Evolutionary conservation across 176 grass and related monocot species (phyloP), one percentile per base, ranked within the genome.

Genomic region (Oryza brachyantha): DNA sequence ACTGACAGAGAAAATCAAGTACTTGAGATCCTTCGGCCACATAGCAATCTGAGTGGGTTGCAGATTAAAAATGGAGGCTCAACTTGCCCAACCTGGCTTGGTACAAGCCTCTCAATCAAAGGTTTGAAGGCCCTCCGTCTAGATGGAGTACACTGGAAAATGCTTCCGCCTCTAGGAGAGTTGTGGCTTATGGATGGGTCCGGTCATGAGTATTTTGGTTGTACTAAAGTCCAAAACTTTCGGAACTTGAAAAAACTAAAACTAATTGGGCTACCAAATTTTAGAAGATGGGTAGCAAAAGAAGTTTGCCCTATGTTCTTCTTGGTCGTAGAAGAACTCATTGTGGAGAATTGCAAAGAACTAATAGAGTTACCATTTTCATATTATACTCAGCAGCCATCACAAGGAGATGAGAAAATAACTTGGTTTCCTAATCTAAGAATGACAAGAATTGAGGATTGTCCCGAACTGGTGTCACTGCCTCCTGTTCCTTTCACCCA

Each of bases 391-490:
- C 2, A 48, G 0, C 0, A 5, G 5, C n/a, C 7, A 5, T 7
- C 0, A 11, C 22, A 36, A 3, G 3, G 14, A 5, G 48, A 60
- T 39, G 38, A 0, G 17, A 25, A 0, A 3, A 4, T 4, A 11
- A 17, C 0, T 13, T 26, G 2, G 6, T 19, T 45, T 72, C 79
- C 39, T 4, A 48, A 2, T 0, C 21, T 72, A 3, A 4, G 1
- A 1, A 0, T 5, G 12, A 0, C 62, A 0, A 0, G 0, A 1
- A 71, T 80, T 10, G 0, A 0, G 0, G 0, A 0, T 0, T 81
- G 79, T 21, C 38, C 28, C 2, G 34, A 63, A 2, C 0, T 70
- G 6, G 1, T 7, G 13, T 26, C 64, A 13, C 0, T 72, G 4
- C 55, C 55, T 72, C 21, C 38, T 35, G 8, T 81, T 48, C 54